Evolutionary conservation across 441 rosid genomes (phyloP).

Genomic region (Populus hybrid): DNA sequence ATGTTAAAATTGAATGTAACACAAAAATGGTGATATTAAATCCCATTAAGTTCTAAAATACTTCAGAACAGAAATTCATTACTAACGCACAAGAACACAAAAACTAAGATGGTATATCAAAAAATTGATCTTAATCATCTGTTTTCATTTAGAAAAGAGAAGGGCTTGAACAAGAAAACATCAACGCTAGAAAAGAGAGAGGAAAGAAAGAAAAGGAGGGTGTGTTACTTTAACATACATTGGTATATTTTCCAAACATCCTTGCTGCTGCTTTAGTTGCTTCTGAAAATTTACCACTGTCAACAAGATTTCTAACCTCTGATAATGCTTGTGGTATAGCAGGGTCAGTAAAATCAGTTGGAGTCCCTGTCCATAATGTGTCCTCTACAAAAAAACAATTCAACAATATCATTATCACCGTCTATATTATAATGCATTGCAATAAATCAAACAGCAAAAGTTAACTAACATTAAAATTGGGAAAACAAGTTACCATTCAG

Average conservation of each 20-base stretch:
- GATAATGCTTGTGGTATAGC: slow-evolving; percentile 62
- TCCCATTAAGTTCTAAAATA: background rate
- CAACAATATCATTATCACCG: background rate
- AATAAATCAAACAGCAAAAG: background rate
- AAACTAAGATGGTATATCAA: background rate
- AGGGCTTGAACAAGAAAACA: background rate
- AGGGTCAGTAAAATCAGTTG: slow-evolving; percentile 65
- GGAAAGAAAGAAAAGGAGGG: background rate
- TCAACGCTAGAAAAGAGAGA: background rate
- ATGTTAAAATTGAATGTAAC: background rate
- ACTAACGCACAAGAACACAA: background rate
- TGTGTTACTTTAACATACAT: slow-evolving; percentile 35
- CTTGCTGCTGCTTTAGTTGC: slow-evolving; percentile 71
- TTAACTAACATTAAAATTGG: background rate
- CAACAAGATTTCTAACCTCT: slow-evolving; percentile 72
- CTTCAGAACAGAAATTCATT: background rate
- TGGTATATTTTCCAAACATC: slow-evolving; percentile 61
- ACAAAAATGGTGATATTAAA: background rate
- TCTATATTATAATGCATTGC: background rate
- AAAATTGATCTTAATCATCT: background rate
- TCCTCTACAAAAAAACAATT: slow-evolving; percentile 55
- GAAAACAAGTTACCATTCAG: slow-evolving; percentile 55
- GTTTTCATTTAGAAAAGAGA: background rate
- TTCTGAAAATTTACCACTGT: slow-evolving; percentile 48
- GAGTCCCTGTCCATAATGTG: slow-evolving; percentile 86